Conservation (phyloP, 2,329 filamentous ascomycete genomes). For the Aspergillus ochraceoroseus region DNA sequence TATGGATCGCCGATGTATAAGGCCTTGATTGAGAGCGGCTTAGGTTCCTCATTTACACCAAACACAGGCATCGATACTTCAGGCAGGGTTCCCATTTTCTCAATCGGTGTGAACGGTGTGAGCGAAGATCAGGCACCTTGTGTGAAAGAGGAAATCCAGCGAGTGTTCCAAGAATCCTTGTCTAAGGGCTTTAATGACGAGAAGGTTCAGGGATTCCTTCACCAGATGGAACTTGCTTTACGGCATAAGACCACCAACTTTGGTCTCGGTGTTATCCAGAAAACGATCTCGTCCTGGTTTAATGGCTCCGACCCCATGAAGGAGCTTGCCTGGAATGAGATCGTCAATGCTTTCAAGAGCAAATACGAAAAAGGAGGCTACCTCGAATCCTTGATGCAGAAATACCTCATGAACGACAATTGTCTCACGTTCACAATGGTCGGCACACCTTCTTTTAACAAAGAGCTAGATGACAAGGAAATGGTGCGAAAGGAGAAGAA, state of each 20-base stretch:
- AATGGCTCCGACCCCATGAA: slow-evolving; percentile 91
- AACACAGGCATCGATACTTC: slow-evolving; percentile 88
- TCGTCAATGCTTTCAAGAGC: slow-evolving; percentile 73
- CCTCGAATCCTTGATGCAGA: slow-evolving; percentile 77
- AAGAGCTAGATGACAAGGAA: slow-evolving; percentile 73
- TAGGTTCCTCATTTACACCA: slow-evolving; percentile 89
- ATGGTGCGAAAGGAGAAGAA: slow-evolving; percentile 66
- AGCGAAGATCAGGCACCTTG: slow-evolving; percentile 71
- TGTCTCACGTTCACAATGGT: slow-evolving; percentile 92
- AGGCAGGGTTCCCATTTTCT: slow-evolving; percentile 74
- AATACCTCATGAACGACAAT: slow-evolving; percentile 82
- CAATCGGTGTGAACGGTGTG: slow-evolving; percentile 85
- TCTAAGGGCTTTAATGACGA: slow-evolving; percentile 76
- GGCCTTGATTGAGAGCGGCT: slow-evolving; percentile 78
- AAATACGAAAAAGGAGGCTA: slow-evolving; percentile 72
- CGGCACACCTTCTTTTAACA: slow-evolving; percentile 69
- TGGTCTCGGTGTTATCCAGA: slow-evolving; percentile 82
- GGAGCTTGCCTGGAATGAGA: slow-evolving; percentile 85
- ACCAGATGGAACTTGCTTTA: slow-evolving; percentile 85
- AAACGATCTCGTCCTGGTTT: slow-evolving; percentile 89
- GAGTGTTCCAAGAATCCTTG: slow-evolving; percentile 64
- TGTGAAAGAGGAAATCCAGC: slow-evolving; percentile 68
- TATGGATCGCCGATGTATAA: slow-evolving; percentile 93
- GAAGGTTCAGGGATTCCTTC: slow-evolving; percentile 90
- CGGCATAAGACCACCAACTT: slow-evolving; percentile 98